Base-by-base conservation (phyloP, 2,329 filamentous ascomycete genomes). In the Boeremia lycopersici region DNA sequence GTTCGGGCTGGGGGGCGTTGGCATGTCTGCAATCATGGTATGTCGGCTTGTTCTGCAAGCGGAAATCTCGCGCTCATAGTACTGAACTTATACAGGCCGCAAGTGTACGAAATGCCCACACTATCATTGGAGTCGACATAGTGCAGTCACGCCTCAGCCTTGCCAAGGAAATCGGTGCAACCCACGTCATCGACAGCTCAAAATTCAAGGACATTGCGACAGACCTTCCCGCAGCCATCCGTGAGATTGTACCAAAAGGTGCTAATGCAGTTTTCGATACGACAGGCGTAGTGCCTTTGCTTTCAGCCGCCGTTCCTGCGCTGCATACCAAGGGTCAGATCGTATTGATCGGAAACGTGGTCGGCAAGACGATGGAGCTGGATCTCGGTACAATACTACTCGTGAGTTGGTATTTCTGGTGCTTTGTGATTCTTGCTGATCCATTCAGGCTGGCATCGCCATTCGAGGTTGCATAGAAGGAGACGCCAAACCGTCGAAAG, bases 381-480 rank as follows among this genome's bases (percentile, higher is more conserved):
- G 74, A 76, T 7, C 73, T 80, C 35, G 76, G 78, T 15, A 67
- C 71, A 12, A 78, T 82, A 53, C 79, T 84, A 77, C 70, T 74
- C 9, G 61, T 64, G 48, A 30, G 58, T 54, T 3, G 7, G 11
- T n/a, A 1, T 1, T 19, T n/a, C 6, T 5, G 15, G 2, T 0
- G 31, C 11, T 4, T 6, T 17, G 3, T 9, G 5, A 6, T 1
- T 30, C 10, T 12, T 34, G n/a, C 48, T 55, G 30, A 60, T 23
- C 19, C 4, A 15, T 1, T 4, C 29, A 65, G 60, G 69, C 68
- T 11, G 81, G 80, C 0, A 82, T 81, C 56, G 74, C 76, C 31
- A 80, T 79, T 35, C 77, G 81, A 3, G 80, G 81, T 0, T 79
- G 79, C 13, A 75, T 78, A 12, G 77, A 82, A 35, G 79, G 79